Percentiles rank a stretch among this genome's conserved stretches.
Evolutionary conservation across 106 monocot species (phyloP).

Genomic region (Allium fistulosum): DNA sequence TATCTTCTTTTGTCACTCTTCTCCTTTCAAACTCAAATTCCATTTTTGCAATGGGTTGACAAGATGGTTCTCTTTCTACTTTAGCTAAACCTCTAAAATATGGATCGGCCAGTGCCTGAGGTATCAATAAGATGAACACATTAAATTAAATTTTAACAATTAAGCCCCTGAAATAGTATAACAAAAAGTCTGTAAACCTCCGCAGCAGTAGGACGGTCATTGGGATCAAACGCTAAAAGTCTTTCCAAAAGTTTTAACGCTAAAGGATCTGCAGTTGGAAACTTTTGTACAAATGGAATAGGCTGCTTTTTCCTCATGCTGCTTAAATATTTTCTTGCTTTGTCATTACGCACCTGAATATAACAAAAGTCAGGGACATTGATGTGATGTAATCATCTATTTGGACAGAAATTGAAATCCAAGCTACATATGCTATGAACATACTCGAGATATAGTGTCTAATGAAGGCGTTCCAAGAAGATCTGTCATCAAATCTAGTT

Average conservation of each 20-base stretch:
- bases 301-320: conserved; percentile 79
- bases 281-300: conserved; percentile 65
- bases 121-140: background rate
- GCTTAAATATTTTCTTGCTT: conserved; percentile 75
- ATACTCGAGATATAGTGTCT: conserved; percentile 84
- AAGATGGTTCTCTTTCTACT: conserved; percentile 84
- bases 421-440: background rate
- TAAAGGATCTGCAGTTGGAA: conserved; percentile 80
- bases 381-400: no score
- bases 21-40: conserved; percentile 94
- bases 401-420: background rate
- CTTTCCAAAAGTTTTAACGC: conserved; percentile 73
- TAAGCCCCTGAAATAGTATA: background rate
- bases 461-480: conserved; percentile 81
- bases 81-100: conserved; percentile 85
- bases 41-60: conserved; percentile 79
- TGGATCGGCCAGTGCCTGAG: conserved; percentile 76
- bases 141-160: conserved; percentile 3
- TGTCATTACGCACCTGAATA: conserved; percentile 77
- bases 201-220: conserved; percentile 80
- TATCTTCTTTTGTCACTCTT: conserved; percentile 77
- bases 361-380: background rate
- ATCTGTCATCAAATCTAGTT: conserved; percentile 76
- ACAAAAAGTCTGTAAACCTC: conserved; percentile 29
- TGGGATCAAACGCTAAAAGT: conserved; percentile 89